phyloP scores from a whole-genome alignment of 306 rosid species.

The Vigna hirtella region DNA sequence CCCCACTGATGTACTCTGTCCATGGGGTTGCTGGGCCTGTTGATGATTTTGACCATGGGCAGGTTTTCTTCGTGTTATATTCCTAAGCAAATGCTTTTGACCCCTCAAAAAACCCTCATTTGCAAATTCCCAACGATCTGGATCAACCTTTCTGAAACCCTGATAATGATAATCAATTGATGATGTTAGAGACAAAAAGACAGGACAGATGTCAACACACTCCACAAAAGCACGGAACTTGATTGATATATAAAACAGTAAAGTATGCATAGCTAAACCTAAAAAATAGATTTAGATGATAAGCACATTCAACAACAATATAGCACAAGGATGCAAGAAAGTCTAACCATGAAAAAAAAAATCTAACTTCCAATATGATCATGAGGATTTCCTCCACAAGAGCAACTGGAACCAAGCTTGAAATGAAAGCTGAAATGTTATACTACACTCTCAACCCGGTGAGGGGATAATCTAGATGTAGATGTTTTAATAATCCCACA shows the following conservation, averaged over 20 bases:
- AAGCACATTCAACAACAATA: constrained; percentile 25
- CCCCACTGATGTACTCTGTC: constrained; percentile 81
- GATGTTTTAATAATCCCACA: constrained; percentile 22
- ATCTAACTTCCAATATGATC: constrained; percentile 23
- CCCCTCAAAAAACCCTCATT: constrained; percentile 95
- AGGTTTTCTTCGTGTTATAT: constrained; percentile 85
- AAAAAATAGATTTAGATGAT: constrained; percentile 5
- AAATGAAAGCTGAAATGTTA: constrained; percentile 18
- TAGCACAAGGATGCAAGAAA: background rate
- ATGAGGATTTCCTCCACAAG: constrained; percentile 7
- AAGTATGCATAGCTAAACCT: constrained; percentile 31
- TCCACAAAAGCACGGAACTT: background rate
- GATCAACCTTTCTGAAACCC: constrained; percentile 99
- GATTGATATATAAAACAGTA: constrained; percentile 4
- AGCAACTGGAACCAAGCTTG: constrained; percentile 35
- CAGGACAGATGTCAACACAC: background rate
- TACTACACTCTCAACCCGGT: background rate
- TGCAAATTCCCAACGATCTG: constrained; percentile 99
- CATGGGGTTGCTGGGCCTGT: constrained; percentile 73
- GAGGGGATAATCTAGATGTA: constrained; percentile 21
- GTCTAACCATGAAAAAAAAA: background rate
- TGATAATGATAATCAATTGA: constrained; percentile 43
- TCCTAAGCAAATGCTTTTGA: constrained; percentile 91
- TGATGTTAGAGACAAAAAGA: constrained; percentile 23
- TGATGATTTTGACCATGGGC: constrained; percentile 81